Conservation (phyloP, 2,329 filamentous ascomycete genomes). For the Aspergillus jensenii region DNA sequence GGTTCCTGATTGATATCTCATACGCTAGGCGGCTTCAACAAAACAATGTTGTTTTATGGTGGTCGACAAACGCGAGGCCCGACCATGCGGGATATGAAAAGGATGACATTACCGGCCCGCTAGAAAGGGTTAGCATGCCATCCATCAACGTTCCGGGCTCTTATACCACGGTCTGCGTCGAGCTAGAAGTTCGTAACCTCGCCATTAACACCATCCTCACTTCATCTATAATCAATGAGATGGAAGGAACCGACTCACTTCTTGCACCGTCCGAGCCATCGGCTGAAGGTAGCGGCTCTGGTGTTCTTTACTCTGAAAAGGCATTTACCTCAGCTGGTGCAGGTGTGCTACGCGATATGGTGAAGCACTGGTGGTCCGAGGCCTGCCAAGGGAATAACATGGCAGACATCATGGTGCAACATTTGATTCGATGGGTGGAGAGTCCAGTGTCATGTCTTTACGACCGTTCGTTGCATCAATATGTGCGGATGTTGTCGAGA, state of each 20-base stretch:
- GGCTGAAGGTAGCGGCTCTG: conserved; percentile 62
- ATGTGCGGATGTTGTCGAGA: conserved; percentile 97
- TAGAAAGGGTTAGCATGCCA: conserved; percentile 89
- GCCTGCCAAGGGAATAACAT: conserved; percentile 86
- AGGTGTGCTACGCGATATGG: conserved; percentile 91
- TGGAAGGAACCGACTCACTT: conserved; percentile 83
- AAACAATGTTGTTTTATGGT: conserved; percentile 95
- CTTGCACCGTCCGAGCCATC: conserved; percentile 72
- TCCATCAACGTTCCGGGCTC: conserved; percentile 90
- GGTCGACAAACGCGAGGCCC: conserved; percentile 81
- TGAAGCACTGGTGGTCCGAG: conserved; percentile 97
- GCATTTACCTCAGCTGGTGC: conserved; percentile 93
- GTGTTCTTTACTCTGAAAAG: conserved; percentile 77
- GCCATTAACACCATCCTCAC: conserved; percentile 98
- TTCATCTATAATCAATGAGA: conserved; percentile 92
- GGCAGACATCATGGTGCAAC: conserved; percentile 97
- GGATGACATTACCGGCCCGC: conserved; percentile 78
- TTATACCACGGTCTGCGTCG: conserved; percentile 94
- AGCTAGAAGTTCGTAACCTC: conserved; percentile 88
- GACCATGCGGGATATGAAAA: conserved; percentile 96
- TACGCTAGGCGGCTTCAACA: conserved; percentile 88
- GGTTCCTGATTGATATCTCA: conserved; percentile 92
- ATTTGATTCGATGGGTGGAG: conserved; percentile 96
- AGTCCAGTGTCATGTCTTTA: conserved; percentile 92
- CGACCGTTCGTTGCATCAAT: conserved; percentile 90